A percentile compares a stretch with the other conserved stretches of the same genome.
These are phyloP conservation scores for Aspergillus unguis DNA, from an alignment of 2,329 filamentous ascomycete species.

Conservation along the genomic window DNA sequence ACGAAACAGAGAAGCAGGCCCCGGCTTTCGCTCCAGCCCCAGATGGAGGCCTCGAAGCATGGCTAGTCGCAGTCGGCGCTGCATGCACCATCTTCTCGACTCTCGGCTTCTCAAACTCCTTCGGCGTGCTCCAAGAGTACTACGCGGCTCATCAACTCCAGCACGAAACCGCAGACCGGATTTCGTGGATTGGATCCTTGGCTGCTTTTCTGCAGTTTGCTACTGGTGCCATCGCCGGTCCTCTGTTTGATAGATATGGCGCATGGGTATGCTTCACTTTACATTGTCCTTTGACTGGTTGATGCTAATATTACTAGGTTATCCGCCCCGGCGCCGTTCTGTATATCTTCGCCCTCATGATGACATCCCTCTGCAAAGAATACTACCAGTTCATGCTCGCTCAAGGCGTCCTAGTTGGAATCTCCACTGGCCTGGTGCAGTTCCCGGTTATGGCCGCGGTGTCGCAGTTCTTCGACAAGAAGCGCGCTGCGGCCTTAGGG, in stretches of 20 bases:
- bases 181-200: conserved; percentile 48
- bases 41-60: conserved; percentile 25
- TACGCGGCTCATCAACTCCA: conserved; percentile 44
- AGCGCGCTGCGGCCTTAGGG: conserved; percentile 48
- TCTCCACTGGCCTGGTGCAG: conserved; percentile 40
- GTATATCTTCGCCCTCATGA: conserved; percentile 60
- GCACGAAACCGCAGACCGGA: conserved; percentile 36
- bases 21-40: conserved; percentile 20
- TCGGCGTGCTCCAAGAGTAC: conserved; percentile 49
- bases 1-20: too few species aligned
- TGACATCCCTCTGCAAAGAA: conserved; percentile 55
- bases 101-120: conserved; percentile 46
- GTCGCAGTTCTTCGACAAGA: conserved; percentile 49
- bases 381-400: conserved; percentile 53
- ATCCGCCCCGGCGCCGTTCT: conserved; percentile 15
- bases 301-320: conserved; percentile 6
- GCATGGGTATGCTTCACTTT: conserved; percentile 15
- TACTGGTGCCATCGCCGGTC: conserved; percentile 20
- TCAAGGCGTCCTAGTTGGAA: conserved; percentile 23
- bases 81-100: conserved; percentile 36
- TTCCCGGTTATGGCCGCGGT: conserved; percentile 48
- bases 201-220: conserved; percentile 29
- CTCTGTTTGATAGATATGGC: conserved; percentile 25
- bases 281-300: not conserved
- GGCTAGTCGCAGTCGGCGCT: conserved; percentile 26